Evolutionary conservation across 345 rosid genomes (phyloP).

Genomic region (Gossypium thurberi): DNA sequence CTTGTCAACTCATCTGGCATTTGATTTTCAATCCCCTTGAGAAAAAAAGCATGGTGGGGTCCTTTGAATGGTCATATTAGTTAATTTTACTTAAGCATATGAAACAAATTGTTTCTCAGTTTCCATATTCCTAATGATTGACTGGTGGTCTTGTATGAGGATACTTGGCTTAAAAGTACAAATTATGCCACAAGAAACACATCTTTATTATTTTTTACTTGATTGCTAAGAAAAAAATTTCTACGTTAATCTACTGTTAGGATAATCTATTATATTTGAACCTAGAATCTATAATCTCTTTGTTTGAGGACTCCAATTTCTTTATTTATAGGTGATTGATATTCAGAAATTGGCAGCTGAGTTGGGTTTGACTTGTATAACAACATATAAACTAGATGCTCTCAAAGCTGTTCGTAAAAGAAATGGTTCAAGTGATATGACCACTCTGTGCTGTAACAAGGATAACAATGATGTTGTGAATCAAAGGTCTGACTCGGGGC

Average conservation of each 20-base stretch:
- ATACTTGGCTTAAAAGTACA: background rate
- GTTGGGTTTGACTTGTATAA: conserved; percentile 79
- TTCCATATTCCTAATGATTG: background rate
- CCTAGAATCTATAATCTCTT: background rate
- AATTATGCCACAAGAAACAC: background rate
- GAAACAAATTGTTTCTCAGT: background rate
- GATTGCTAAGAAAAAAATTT: background rate
- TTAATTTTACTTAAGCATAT: background rate
- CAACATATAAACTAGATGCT: conserved; percentile 75
- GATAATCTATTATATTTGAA: background rate
- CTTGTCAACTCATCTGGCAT: background rate
- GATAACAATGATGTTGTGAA: conserved; percentile 15
- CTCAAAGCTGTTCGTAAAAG: conserved; percentile 69
- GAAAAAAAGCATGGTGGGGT: background rate
- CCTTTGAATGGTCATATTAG: background rate
- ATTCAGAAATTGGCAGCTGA: conserved; percentile 78
- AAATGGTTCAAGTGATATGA: conserved; percentile 28
- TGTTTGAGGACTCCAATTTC: background rate
- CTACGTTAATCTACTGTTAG: background rate
- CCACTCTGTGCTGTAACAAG: conserved; percentile 20
- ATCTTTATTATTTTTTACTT: background rate
- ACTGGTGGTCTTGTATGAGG: background rate
- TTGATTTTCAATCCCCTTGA: background rate
- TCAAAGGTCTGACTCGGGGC: conserved; percentile 28
- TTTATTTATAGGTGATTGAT: conserved; percentile 49